Evolutionary conservation across 1,284 basidiomycete genomes (phyloP), one percentile per base, ranked within the genome.

Genomic region (Pulchroboletus neoregius): DNA sequence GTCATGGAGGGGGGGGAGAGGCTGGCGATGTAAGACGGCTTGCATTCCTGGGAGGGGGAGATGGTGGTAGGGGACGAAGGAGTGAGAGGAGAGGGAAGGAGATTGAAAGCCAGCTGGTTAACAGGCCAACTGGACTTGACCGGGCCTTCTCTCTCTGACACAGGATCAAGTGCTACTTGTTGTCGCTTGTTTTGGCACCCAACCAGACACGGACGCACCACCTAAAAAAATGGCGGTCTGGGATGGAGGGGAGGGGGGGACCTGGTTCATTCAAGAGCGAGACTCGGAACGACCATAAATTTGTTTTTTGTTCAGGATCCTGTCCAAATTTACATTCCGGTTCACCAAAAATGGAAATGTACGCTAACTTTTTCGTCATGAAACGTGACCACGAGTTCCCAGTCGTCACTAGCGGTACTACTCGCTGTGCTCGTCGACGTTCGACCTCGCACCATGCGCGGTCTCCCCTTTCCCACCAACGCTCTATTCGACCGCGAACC

Each of bases 21-120:
- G 69, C 52, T 78, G 76, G 55, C 69, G 68, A 63, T 85, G 79
- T 48, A 82, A 72, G 61, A 78, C 81, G 50, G 81, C 75, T 72
- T 85, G 83, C 80, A 84, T 85, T 36, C 65, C 73, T 59, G 66
- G 69, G 58, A 5, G 72, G 74, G n/a, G 60, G 60, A 67, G 69
- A 60, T 73, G 72, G 67, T 74, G 71, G 69, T 69, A 68, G 65
- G 66, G 61, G 68, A 61, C 63, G 26, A 57, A 58, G 33, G 20
- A 20, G 20, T 2, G 20, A 20, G 20, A 28, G 45, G 46, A 45
- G 45, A 45, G 55, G 36, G 50, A 57, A 47, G 30, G 59, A 66
- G 59, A 67, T 64, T 68, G 63, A 68, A 67, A 68, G 65, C 66
- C 62, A 67, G 45, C 45, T 43, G 39, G 23, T 26, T 30, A 45